Evolutionary conservation across 192 early-diverging fungal genomes (phyloP), one percentile per base, ranked within the genome.

Genomic region (Umbelopsis sp.): DNA sequence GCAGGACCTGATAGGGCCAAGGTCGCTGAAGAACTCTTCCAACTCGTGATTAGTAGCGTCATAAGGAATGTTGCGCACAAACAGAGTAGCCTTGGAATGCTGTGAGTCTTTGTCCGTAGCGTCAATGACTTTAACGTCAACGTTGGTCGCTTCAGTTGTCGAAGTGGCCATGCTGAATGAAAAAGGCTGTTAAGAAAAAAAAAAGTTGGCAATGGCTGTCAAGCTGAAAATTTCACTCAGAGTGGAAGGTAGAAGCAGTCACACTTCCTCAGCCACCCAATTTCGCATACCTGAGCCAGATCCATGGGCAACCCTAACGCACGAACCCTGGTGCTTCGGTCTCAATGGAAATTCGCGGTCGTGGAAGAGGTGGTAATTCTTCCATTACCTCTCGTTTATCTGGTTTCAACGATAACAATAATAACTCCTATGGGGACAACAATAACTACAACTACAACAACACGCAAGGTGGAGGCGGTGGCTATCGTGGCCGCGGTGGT

Each of bases 1-100:
- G 73, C 94, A 95, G 33, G 91, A 93, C 44, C 94, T 80, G 20
- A 95, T 79, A 9, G 97, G 97, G 15, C 95, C 97, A 33, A 97
- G 74, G 30, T 93, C 91, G 66, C 88, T 88, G 77, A 98, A 97
- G 80, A 95, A 98, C 30, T 80, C 87, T 73, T 95, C 92, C 18
- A 98, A 87, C 68, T 97, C 89, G 16, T 77, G 82, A 52, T 85
- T 88, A 20, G 94, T 95, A 1, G 95, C 94, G 50, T 89, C 84
- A 68, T 85, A 91, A 22, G 97, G 97, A 46, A 98, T 83, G 5
- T 87, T 89, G 33, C 94, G 88, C 46, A 98, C 94, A 76, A 97
- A 98, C 16, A 98, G 82, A 41, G 88, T 94, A 27, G 90, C 84
- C 64, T 87, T 90, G 71, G 78, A 66, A 27, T 55, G 68, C 10